A percentile compares a stretch with the other conserved stretches of the same genome.
These are phyloP conservation scores for Peronospora belbahrii DNA, from an alignment of 352 stramenopile genomes.

Conservation along the genomic window DNA sequence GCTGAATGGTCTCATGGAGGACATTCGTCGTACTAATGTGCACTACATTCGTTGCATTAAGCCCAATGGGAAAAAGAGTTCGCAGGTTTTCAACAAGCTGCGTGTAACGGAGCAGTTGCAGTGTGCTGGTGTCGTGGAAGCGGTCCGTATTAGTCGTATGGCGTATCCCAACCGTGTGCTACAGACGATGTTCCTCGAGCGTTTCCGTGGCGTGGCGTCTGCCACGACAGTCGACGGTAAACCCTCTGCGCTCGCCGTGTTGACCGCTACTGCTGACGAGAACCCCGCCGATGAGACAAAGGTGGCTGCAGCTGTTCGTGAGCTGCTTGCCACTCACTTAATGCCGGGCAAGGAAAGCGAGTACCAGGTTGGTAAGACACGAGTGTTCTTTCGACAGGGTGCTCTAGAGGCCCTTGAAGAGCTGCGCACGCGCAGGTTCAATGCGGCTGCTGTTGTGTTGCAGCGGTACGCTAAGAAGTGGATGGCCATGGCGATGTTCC, in stretches of 20 bases:
- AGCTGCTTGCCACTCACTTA: slow-evolving; percentile 53
- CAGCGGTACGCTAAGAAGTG: slow-evolving; percentile 81
- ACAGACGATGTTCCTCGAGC: slow-evolving; percentile 83
- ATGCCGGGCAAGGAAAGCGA: slow-evolving; percentile 51
- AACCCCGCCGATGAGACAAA: slow-evolving; percentile 28
- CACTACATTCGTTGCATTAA: slow-evolving; percentile 99
- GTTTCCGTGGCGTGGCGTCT: slow-evolving; percentile 64
- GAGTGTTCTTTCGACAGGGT: slow-evolving; percentile 90
- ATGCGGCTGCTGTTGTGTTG: slow-evolving; percentile 68
- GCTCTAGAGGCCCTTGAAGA: slow-evolving; percentile 89
- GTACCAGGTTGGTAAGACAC: slow-evolving; percentile 88
- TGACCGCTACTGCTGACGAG: slow-evolving; percentile 29
- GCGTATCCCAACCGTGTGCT: slow-evolving; percentile 96
- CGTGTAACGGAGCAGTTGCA: slow-evolving; percentile 93
- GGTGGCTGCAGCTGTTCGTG: slow-evolving; percentile 34
- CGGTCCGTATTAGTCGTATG: slow-evolving; percentile 94
- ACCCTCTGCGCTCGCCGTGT: slow-evolving; percentile 26
- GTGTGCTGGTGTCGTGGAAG: slow-evolving; percentile 98
- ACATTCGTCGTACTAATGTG: slow-evolving; percentile 92
- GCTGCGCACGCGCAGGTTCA: slow-evolving; percentile 68
- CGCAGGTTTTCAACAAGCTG: slow-evolving; percentile 80
- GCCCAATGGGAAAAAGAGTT: slow-evolving; percentile 94
- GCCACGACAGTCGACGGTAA: slow-evolving; percentile 14
- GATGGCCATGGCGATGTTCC: slow-evolving; percentile 59
- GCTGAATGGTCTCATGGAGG: slow-evolving; percentile 89